Evolutionary conservation across 2,329 filamentous ascomycete genomes (phyloP), one percentile per base, ranked within the genome.

Genomic region (Verticillium albo-atrum): DNA sequence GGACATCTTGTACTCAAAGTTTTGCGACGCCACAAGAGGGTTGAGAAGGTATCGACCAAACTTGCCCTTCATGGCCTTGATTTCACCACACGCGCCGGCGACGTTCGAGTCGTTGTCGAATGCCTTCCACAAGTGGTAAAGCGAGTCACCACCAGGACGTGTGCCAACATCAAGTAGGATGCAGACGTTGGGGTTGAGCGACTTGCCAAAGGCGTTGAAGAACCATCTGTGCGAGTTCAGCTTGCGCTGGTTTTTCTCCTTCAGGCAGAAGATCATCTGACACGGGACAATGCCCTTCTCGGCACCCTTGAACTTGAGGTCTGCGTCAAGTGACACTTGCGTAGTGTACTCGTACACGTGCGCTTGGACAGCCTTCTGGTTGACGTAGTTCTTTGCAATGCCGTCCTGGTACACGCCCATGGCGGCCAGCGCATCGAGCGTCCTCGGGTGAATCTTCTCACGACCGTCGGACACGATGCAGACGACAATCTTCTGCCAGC

Each of bases 1-100:
- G 47, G 92, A 97, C 92, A 99, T 97, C 76, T 99, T 99, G 81
- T 99, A 99, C 79, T 99, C 95, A 66, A 99, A 99, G 72, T 99
- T 99, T 69, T 99, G 95, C 53, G 92, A 96, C 0, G 95, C 95
- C 17, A 99, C 94, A 6, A 99, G 81, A 0, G 95, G 95, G 68
- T 99, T 99, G 53, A 99, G 79, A 17, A 99, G 82, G 63, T 94
- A 92, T 5, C 87, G 79, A 70, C 92, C 93, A 26, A 84, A 87
- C 65, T 89, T 91, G 7, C 95, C 95, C 73, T 97, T 96, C 77
- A 96, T 96, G 0, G 95, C 95, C 72, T 94, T 97, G 75, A 99
- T 99, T 74, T 99, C 95, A 65, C 95, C 95, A 64, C 95, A 97
- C 27, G 95, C 95, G 55, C 95, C 96, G 0, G 94, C 95, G 27